A percentile compares a stretch with the other conserved stretches of the same genome.
Conservation (phyloP, 2,329 filamentous ascomycete species). For the Colletotrichum lini region DNA sequence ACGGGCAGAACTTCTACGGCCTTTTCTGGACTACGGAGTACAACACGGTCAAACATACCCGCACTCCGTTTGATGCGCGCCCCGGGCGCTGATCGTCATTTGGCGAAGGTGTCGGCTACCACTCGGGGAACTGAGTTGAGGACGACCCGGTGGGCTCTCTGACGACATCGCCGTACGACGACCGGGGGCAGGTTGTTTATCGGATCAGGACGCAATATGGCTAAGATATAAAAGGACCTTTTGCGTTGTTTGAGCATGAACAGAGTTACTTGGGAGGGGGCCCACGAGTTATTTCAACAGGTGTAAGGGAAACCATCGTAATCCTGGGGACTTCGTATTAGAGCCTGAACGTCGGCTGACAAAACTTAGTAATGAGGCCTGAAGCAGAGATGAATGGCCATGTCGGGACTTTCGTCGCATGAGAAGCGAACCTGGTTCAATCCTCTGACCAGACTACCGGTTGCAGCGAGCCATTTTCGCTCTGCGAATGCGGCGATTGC, state of each 20-base stretch:
- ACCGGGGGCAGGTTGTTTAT: conserved; percentile 1
- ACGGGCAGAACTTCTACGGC: conserved; percentile 2
- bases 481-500: neutral
- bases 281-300: neutral
- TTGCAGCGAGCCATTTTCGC: neutral
- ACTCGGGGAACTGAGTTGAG: neutral
- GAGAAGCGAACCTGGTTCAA: neutral
- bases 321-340: neutral
- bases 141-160: neutral
- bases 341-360: neutral
- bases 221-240: neutral
- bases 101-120: neutral
- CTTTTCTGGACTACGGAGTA: neutral
- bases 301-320: neutral
- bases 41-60: too few relatives aligned
- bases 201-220: neutral
- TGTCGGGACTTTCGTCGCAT: neutral
- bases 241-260: neutral
- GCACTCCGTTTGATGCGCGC: neutral
- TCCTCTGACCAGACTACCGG: neutral
- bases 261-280: too few relatives aligned
- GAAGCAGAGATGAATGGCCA: neutral
- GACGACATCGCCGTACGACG: neutral
- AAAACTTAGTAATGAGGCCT: neutral
- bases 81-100: conserved; percentile 26